Evolutionary conservation across 2,329 filamentous ascomycete genomes (phyloP), one percentile per base, ranked within the genome.

Genomic region (Scorias spongiosa): DNA sequence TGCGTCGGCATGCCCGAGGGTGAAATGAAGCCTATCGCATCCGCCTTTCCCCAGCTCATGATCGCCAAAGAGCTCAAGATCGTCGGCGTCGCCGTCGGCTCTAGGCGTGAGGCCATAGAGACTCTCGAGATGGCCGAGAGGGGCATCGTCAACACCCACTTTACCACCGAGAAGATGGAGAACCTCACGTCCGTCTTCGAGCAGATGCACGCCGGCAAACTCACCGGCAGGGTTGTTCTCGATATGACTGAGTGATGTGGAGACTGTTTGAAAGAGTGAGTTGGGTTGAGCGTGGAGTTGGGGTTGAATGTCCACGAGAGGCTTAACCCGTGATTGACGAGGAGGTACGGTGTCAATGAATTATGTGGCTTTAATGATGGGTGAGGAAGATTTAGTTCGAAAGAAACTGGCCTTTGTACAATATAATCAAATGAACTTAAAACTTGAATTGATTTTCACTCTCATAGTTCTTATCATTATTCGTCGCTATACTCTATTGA

Each of bases 1-100:
- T 65, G 63, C 38, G 67, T 72, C 8, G 68, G 68, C 28, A 54
- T 70, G 26, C 68, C 68, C 0, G 68, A 70, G 53, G 66, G 67
- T 30, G 65, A 68, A 5, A 54, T 63, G n/a, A 57, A 66, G 44
- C 61, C 66, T 0, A 68, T 71, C 37, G 60, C 57, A 26, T 59
- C 57, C 12, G 66, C 65, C 5, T 55, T 51, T 42, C 66, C 68
- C 6, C 58, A 62, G 9, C 39, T 63, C 11, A 46, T 72, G 42
- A 55, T 70, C 2, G 62, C 56, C 2, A 68, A 67, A 55, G 60
- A 60, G 32, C 50, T 65, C 46, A 61, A 54, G 42, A 63, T 71
- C 52, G 60, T 69, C 1, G 68, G 68, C 2, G 58, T 61, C 3
- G 66, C 68, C 20, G 68, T 72, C 0, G 68, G 68, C 7, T 58